Evolutionary conservation across 164 flowering plant genomes (phyloP).

Genomic region (Macadamia integrifolia): DNA sequence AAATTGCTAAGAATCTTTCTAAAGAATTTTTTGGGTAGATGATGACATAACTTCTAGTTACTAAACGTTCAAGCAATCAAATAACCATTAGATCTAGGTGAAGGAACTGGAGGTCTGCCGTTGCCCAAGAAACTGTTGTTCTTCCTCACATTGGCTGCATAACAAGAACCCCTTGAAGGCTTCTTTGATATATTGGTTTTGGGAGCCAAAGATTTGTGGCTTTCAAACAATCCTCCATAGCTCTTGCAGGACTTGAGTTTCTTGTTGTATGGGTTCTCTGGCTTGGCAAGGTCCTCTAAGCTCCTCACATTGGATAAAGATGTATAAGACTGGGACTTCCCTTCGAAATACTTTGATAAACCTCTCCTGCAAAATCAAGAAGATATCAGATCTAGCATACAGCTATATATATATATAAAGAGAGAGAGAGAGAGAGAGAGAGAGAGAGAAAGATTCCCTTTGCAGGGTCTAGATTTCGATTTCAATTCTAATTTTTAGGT

Average conservation of each 20-base stretch:
- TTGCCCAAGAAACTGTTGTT: slow-evolving; percentile 14
- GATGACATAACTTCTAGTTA: too few relatives aligned
- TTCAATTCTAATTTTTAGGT: too few relatives aligned
- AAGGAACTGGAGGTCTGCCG: slow-evolving; percentile 20
- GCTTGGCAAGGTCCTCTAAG: slow-evolving; percentile 39
- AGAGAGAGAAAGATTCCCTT: slow-evolving; percentile 4
- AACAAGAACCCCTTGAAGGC: slow-evolving; percentile 10
- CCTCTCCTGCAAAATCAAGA: slow-evolving; percentile 30
- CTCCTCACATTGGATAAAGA: slow-evolving; percentile 28
- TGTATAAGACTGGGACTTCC: slow-evolving; percentile 45
- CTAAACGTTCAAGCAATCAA: slow-evolving; percentile 22
- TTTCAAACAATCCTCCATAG: slow-evolving; percentile 17
- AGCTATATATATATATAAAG: too few relatives aligned
- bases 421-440: background rate
- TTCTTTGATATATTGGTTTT: slow-evolving; percentile 11
- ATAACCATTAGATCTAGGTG: slow-evolving; percentile 13
- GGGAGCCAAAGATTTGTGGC: background rate
- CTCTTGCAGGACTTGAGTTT: slow-evolving; percentile 34
- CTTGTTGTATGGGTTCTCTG: slow-evolving; percentile 30
- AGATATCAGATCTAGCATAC: too few relatives aligned
- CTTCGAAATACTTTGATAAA: slow-evolving; percentile 36
- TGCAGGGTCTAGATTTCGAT: too few relatives aligned
- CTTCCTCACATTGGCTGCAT: slow-evolving; percentile 14
- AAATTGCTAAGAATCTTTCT: too few relatives aligned
- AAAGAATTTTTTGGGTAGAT: too few relatives aligned